These are phyloP conservation scores for Corrigiola litoralis DNA, from an alignment of 179 eudicot genomes.

Conservation along the genomic window DNA sequence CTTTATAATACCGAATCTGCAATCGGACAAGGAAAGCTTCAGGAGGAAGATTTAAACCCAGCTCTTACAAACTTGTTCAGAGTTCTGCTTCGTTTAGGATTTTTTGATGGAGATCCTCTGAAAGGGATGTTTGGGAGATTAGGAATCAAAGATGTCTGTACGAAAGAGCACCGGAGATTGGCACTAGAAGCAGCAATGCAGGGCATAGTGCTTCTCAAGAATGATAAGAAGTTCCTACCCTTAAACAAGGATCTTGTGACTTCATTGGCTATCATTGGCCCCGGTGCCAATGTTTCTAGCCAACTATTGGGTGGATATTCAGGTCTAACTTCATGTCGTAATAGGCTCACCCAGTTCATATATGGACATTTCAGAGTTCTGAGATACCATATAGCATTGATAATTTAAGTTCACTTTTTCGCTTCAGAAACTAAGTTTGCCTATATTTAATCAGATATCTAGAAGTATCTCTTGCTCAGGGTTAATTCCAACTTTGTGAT, in stretches of 20 bases:
- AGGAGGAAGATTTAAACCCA: slow-evolving; percentile 63
- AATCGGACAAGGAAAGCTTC: slow-evolving; percentile 57
- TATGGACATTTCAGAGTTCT: not conserved
- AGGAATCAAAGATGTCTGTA: slow-evolving; percentile 72
- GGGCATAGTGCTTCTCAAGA: slow-evolving; percentile 92
- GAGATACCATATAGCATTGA: not conserved
- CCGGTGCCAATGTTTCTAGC: slow-evolving; percentile 57
- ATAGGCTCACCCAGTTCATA: not conserved
- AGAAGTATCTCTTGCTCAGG: not conserved
- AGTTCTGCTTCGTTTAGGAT: slow-evolving; percentile 73
- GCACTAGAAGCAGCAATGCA: slow-evolving; percentile 88
- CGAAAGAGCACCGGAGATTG: slow-evolving; percentile 52
- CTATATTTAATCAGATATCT: not conserved
- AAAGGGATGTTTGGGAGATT: slow-evolving; percentile 50
- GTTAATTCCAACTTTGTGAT: not conserved
- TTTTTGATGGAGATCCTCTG: slow-evolving; percentile 69
- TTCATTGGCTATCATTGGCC: slow-evolving; percentile 77
- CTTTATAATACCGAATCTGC: slow-evolving; percentile 56
- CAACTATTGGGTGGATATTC: slow-evolving; percentile 73
- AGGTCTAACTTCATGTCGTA: slow-evolving; percentile 39
- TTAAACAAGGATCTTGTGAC: slow-evolving; percentile 43
- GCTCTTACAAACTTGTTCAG: slow-evolving; percentile 69
- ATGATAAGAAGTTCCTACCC: slow-evolving; percentile 64
- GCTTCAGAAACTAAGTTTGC: not conserved
- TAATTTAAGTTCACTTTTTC: not conserved